Conservation (phyloP, 768 basidiomycete species). For the Leccinum incarnatum region DNA sequence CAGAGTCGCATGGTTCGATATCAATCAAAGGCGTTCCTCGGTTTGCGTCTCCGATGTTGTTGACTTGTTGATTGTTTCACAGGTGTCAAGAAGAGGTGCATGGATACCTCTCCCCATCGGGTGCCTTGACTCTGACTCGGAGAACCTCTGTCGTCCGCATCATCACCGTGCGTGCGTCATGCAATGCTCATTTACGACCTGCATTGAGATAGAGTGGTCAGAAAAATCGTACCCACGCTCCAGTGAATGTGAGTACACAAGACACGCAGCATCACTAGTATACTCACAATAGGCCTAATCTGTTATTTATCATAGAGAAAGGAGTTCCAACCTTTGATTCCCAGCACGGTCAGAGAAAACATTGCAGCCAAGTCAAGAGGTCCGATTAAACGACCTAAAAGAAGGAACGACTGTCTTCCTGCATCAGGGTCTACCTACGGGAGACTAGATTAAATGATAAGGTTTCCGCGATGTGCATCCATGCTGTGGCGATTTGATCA, state of each 20-base stretch:
- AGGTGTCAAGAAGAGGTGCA: neutral
- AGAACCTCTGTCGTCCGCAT: neutral
- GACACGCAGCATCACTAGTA: neutral
- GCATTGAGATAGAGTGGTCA: neutral
- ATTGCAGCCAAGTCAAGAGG: neutral
- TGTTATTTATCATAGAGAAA: neutral
- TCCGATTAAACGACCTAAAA: neutral
- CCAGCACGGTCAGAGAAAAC: neutral
- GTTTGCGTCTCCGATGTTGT: neutral
- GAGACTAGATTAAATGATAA: neutral
- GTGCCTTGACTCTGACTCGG: neutral
- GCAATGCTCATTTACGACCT: neutral
- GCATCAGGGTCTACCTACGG: too few relatives aligned
- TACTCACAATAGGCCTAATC: too few relatives aligned
- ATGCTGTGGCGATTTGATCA: neutral
- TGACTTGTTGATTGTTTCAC: neutral
- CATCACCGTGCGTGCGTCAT: neutral
- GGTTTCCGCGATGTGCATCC: neutral
- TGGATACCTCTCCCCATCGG: neutral
- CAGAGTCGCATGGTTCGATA: neutral
- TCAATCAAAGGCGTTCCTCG: neutral
- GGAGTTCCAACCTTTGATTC: neutral
- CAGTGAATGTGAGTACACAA: neutral
- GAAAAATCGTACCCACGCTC: neutral
- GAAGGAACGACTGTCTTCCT: too few relatives aligned